Evolutionary conservation across 2,329 filamentous ascomycete genomes (phyloP).

Genomic region (Elsinoe perseae): DNA sequence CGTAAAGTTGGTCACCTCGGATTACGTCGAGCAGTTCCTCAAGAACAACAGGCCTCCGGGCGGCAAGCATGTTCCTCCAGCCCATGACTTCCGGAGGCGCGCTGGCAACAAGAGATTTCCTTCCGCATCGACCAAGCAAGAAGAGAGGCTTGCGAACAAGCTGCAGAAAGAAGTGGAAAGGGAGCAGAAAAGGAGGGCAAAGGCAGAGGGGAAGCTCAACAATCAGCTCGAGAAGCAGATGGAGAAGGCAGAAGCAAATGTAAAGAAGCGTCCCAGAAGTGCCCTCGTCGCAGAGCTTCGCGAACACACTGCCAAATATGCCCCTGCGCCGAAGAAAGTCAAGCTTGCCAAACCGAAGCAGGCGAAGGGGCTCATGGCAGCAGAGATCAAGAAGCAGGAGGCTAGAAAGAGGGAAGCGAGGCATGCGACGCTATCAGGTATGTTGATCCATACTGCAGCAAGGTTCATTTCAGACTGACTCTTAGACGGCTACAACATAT

Average conservation of each 20-base stretch:
- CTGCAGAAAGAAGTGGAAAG: slow-evolving; percentile 20
- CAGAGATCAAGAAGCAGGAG: slow-evolving; percentile 23
- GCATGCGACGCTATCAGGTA: slow-evolving; percentile 30
- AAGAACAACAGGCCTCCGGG: slow-evolving; percentile 25
- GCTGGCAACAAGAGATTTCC: background rate
- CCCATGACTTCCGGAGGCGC: background rate
- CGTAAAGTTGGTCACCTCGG: slow-evolving; percentile 34
- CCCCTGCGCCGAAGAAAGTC: background rate
- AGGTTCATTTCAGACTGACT: slow-evolving; percentile 15
- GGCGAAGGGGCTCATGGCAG: slow-evolving; percentile 15
- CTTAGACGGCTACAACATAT: slow-evolving; percentile 56
- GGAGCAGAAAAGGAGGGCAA: slow-evolving; percentile 24
- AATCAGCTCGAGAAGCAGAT: background rate
- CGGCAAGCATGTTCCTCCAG: slow-evolving; percentile 16
- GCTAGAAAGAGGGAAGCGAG: slow-evolving; percentile 18
- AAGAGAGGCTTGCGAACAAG: slow-evolving; percentile 23
- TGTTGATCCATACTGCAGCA: slow-evolving; percentile 20
- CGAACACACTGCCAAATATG: background rate
- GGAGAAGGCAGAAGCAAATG: slow-evolving; percentile 19
- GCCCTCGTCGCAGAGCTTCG: background rate
- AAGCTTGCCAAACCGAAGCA: background rate
- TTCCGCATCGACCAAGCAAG: slow-evolving; percentile 22
- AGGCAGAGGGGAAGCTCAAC: slow-evolving; percentile 23
- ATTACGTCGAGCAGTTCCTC: slow-evolving; percentile 46
- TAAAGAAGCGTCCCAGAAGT: slow-evolving; percentile 14